phyloP scores from a whole-genome alignment of 257 asterid genomes.

The Solanum phureja region DNA sequence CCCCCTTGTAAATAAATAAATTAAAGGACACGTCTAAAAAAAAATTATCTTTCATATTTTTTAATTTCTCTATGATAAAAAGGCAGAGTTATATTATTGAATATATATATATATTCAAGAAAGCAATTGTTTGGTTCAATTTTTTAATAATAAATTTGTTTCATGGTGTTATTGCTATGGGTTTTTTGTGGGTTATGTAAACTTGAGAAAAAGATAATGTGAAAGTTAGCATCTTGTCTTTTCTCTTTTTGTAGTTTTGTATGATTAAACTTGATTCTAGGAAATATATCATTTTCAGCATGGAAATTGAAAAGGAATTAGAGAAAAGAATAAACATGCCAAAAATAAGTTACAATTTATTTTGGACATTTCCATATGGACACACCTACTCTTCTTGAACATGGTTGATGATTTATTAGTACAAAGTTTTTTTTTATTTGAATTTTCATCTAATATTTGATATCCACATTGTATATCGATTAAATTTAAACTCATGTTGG shows the following conservation, averaged over 20 bases:
- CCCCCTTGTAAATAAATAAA: background rate
- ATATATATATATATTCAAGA: background rate
- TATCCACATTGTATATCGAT: background rate
- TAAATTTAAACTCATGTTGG: background rate
- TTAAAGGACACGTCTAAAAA: background rate
- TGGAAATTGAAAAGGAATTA: background rate
- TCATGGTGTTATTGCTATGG: background rate
- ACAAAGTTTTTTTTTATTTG: background rate
- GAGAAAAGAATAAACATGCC: background rate
- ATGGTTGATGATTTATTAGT: background rate
- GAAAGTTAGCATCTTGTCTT: background rate
- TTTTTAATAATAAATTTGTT: background rate
- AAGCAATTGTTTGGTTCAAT: background rate
- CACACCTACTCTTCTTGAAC: background rate
- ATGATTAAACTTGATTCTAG: background rate
- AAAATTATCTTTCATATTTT: background rate
- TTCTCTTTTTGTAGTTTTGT: background rate
- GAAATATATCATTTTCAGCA: background rate
- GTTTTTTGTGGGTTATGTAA: background rate
- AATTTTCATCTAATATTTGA: background rate
- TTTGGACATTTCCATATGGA: background rate
- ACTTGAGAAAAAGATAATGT: background rate
- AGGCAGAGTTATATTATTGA: background rate
- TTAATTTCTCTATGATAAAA: background rate
- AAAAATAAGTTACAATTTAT: background rate